Evolutionary conservation across 2,329 filamentous ascomycete species (phyloP), one percentile per base, ranked within the genome.

Genomic region (Emergomyces africanus): DNA sequence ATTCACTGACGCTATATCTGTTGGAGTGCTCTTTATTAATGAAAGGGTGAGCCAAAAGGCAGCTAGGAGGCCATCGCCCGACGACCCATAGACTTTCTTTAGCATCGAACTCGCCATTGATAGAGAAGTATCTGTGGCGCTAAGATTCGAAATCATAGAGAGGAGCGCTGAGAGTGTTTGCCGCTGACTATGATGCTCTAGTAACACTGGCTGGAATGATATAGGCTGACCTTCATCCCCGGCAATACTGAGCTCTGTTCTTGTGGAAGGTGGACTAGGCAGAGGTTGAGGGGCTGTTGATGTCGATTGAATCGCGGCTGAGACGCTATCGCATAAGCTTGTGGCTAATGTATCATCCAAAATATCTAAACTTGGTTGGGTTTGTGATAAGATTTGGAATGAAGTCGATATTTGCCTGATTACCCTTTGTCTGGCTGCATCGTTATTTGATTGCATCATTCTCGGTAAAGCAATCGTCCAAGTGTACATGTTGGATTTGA

Each of bases 381-480:
- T 76, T 4, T 80, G 77, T 20, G 80, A 81, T 23, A 94, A 75
- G 8, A 92, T 71, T 35, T 82, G 78, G 57, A 89, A 84, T 0
- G 88, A 85, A 54, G 85, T 86, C 15, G 86, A 82, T n/a, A 99
- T 80, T 62, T 92, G 89, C 33, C 81, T 80, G 30, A 97, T 81
- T 1, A 86, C 84, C 59, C 81, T 80, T 62, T 84, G 80, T 70
- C 95, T 95, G 33, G 81, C 77, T n/a, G 79, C 79, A 65, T 96
- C 90, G 66, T 97, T 90, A 64, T 85, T 87, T 9, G 85, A 83
- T 69, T 92, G 89, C 84, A 96, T 91, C 15, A 89, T 74, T 18
- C 90, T 82, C 5, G 92, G 86, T 20, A 99, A 80, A 46, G 89
- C 86, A 2, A 83, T 83, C 28, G 91, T 81, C 90, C 91, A 96